Evolutionary conservation across 495 filamentous ascomycete genomes (phyloP).

Genomic region (Penicillium riverlandense): DNA sequence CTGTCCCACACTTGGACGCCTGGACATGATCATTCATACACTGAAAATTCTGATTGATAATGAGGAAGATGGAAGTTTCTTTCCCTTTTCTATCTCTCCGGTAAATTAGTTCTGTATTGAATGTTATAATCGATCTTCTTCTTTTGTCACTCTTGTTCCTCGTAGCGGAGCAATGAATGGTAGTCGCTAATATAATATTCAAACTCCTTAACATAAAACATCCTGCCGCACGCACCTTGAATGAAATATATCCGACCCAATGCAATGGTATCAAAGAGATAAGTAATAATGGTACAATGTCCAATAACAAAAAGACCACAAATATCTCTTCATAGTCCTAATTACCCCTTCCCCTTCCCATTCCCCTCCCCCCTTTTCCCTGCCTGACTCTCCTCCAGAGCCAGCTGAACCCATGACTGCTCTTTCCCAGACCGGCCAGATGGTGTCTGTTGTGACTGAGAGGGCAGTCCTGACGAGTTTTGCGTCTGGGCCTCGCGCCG

Average conservation of each 20-base stretch:
- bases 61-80: conserved; percentile 10
- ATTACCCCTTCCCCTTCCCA: neutral
- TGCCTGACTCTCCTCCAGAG: conserved; percentile 25
- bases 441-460: conserved; percentile 5
- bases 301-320: neutral
- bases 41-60: conserved; percentile 42
- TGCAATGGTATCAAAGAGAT: neutral
- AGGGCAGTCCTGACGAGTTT: neutral
- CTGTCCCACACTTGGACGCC: conserved; percentile 22
- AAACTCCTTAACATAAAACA: too few relatives aligned
- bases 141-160: too few relatives aligned
- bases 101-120: too few relatives aligned
- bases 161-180: too few relatives aligned
- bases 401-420: conserved; percentile 30
- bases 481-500: conserved; percentile 25
- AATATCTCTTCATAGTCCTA: neutral
- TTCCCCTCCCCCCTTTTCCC: conserved; percentile 8
- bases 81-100: neutral
- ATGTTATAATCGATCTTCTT: too few relatives aligned
- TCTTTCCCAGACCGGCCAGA: conserved; percentile 7
- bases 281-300: neutral
- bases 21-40: conserved; percentile 39
- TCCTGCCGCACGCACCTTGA: too few relatives aligned
- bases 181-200: too few relatives aligned
- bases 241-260: neutral